Evolutionary conservation across 371 early-diverging fungal species (phyloP).

Genomic region (Thermomucor indicae-seudaticae): DNA sequence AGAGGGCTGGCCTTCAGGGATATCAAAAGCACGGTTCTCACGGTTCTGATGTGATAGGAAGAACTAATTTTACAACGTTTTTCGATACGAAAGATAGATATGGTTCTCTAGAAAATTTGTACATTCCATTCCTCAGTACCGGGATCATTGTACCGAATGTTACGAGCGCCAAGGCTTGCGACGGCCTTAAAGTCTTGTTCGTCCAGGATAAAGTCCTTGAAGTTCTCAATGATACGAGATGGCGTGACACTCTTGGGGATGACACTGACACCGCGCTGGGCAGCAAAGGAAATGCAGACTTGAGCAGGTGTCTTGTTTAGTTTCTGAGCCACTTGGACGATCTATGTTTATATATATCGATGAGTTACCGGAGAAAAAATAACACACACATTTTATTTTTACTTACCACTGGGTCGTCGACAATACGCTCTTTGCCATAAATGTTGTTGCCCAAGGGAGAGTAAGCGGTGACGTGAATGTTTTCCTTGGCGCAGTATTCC

Average conservation of each 20-base stretch:
- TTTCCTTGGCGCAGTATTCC: constrained; percentile 28
- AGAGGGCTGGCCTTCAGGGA: too few species aligned
- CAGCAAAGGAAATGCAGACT: constrained; percentile 74
- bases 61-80: too few species aligned
- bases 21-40: too few species aligned
- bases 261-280: constrained; percentile 59
- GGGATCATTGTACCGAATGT: constrained; percentile 43
- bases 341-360: constrained; percentile 14
- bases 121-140: constrained; percentile 34
- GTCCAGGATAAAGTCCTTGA: constrained; percentile 47
- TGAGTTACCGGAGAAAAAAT: too few species aligned
- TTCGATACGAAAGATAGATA: too few species aligned
- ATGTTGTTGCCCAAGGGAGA: constrained; percentile 54
- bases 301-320: constrained; percentile 71
- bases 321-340: constrained; percentile 60
- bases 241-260: constrained; percentile 57
- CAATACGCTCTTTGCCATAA: constrained; percentile 69
- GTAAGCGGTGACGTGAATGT: constrained; percentile 36
- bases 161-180: constrained; percentile 26
- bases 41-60: too few species aligned
- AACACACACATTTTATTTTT: constrained; percentile 73
- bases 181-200: constrained; percentile 46
- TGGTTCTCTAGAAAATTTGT: constrained; percentile 23
- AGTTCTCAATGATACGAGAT: constrained; percentile 51
- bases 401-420: constrained; percentile 58